Evolutionary conservation across 139 green algal genomes (phyloP), one percentile per base, ranked within the genome.

Genomic region (Chlorella sp.): DNA sequence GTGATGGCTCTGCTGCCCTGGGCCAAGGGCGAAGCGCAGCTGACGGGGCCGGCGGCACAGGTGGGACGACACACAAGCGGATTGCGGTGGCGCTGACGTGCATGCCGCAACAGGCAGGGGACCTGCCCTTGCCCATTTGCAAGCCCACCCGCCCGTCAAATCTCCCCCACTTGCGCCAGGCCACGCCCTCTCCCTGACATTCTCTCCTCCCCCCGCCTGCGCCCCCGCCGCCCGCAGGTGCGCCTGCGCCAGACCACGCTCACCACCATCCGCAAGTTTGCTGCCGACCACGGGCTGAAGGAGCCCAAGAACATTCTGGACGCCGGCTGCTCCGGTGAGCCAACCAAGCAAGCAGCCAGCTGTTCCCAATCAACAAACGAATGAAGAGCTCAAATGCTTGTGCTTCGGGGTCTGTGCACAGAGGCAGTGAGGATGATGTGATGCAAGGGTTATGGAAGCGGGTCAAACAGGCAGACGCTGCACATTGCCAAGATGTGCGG

Each of bases 291-390:
- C 73, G 79, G 87, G 3, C 42, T 90, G 3, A 24, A 32, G 15
- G 86, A 91, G 18, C 32, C 81, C 24, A 40, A 73, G 22, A 69
- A 61, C 81, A 91, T 98, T 22, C 92, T 98, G 28, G 97, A 99
- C 86, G 89, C 97, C 26, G 97, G 97, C 36, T 99, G 97, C 94
- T 96, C 93, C 57, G 94, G 60, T 86, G 30, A 21, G 53, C 24
- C 64, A 14, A 18, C 60, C 14, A 14, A 68, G 15, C 18, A 18
- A 14, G 60, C 60, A 68, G 60, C 18, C 15, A 18, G 15, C 60
- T 68, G 60, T 18, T 26, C 15, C 60, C 60, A 26, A 18, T 68
- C n/a, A n/a, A n/a, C n/a, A n/a, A n/a, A n/a, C n/a, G n/a, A n/a
- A n/a, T n/a, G n/a, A n/a, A n/a, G n/a, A n/a, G n/a, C n/a, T n/a